These are phyloP conservation scores for Aspergillus japonicus DNA, from an alignment of 2,329 filamentous ascomycete genomes.

Conservation along the genomic window DNA sequence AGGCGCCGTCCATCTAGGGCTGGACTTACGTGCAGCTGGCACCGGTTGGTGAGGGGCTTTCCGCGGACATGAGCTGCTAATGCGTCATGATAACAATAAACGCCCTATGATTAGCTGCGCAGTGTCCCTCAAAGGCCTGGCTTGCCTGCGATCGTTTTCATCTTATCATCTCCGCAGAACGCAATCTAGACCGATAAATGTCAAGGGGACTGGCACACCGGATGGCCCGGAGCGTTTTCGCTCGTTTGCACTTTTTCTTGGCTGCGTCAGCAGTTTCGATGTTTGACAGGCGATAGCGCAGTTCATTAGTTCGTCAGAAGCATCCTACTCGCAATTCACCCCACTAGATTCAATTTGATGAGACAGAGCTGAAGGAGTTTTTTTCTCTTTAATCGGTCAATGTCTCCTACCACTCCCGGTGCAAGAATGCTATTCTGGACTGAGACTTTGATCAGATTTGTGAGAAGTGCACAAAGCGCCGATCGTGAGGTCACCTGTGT, in stretches of 20 bases:
- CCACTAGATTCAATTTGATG: background rate
- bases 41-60: background rate
- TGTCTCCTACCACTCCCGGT: too few species aligned
- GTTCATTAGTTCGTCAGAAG: background rate
- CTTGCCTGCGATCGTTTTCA: background rate
- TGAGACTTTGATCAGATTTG: background rate
- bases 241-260: background rate
- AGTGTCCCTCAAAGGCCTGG: background rate
- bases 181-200: background rate
- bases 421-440: background rate
- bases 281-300: too few species aligned
- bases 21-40: background rate
- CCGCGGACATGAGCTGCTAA: background rate
- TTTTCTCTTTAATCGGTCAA: background rate
- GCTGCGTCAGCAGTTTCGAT: background rate
- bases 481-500: background rate
- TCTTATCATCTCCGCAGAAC: background rate
- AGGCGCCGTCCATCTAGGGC: background rate
- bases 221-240: background rate
- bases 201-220: background rate
- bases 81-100: background rate
- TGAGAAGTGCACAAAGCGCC: background rate
- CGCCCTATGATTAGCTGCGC: background rate
- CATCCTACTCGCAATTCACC: background rate
- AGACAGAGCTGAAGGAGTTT: background rate